Base-by-base conservation (phyloP, 257 asterid species). In the Solanum sparsipilum region DNA sequence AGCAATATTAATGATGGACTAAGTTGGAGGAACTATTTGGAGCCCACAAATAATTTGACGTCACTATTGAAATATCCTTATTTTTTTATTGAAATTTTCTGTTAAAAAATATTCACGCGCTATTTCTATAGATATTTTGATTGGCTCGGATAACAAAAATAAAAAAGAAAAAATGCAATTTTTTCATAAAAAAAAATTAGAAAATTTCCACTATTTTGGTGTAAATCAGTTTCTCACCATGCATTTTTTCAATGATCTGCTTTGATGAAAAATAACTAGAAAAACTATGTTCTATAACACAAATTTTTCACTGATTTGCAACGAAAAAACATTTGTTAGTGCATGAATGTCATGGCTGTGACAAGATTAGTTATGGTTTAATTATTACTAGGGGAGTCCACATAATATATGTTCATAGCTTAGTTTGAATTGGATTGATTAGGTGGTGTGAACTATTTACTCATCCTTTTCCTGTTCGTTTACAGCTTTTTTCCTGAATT, bases 381-480 rank as follows among this genome's bases (percentile, higher is more conserved):
- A 71, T 32, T 32, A 32, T 16, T 71, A 71, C 21, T 72, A 4
- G 16, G 10, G n/a, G 16, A 73, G 29, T 48, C 21, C 60, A 48
- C 60, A 72, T 48, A 9, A 18, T 73, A 34, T 9, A 9, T 20
- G 23, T 18, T 18, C 44, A 18, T 32, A 72, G n/a, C 16, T 5
- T 3, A 41, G 15, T 39, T 44, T 18, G 38, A 39, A 44, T 79
- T 44, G 15, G 65, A 79, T 25, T 4, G n/a, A 27, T 79, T 79
- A 25, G 36, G 84, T 78, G 84, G 83, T 39, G 84, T 25, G 84
- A 41, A 41, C 84, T 78, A 78, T 78, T 41, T 41, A 78, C 18
- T 25, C 65, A 25, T 78, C 25, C 41, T 31, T 9, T 20, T 8
- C 38, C 84, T 41, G 63, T 16, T 78, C 5, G 58, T 29, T 27